Base-by-base conservation (phyloP, 2,329 filamentous ascomycete species). In the Epichloe aotearoae region DNA sequence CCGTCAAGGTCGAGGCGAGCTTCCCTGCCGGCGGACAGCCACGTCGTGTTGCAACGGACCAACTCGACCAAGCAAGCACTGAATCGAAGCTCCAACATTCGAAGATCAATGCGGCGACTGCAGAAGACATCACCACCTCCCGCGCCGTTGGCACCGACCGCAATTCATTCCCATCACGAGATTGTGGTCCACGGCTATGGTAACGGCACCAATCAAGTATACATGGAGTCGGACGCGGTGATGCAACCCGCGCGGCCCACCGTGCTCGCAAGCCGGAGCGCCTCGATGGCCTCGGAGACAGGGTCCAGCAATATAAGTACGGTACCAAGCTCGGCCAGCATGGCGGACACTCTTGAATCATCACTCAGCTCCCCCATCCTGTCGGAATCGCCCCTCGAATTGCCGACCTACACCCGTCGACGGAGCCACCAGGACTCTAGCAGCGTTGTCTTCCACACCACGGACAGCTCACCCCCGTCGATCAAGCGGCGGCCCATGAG, bases 151-250 rank as follows among this genome's bases (percentile, higher is more conserved):
- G 17, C 19, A 17, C 23, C 34, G 8, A 11, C 26, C 0, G 51
- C 55, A 53, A 43, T 58, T 30, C 26, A 30, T 30, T 30, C 61
- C 0, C 72, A 73, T 52, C 72, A 74, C 49, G 76, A 80, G 57
- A 77, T 78, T 30, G 63, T 77, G 0, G 68, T 78, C 6, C 67
- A 72, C 4, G 73, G 74, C 1, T 78, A 79, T 52, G 76, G 75
- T 10, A 78, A 79, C 46, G 74, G 74, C 1, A 75, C 70, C 2
- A 73, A 74, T 37, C 56, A 63, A 2, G 67, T 69, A 4, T 63
- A 54, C 20, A 42, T 64, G 5, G 60, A 60, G 4, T 36, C 52
- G 11, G 19, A 34, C 14, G 50, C 56, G 0, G 45, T 44, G 12
- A 19, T 42, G 8, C 49, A 48, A 30, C 40, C 33, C 46, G 45